These are phyloP conservation scores for Musa troglodytarum DNA, from an alignment of 176 grass and related monocot genomes.

Conservation along the genomic window DNA sequence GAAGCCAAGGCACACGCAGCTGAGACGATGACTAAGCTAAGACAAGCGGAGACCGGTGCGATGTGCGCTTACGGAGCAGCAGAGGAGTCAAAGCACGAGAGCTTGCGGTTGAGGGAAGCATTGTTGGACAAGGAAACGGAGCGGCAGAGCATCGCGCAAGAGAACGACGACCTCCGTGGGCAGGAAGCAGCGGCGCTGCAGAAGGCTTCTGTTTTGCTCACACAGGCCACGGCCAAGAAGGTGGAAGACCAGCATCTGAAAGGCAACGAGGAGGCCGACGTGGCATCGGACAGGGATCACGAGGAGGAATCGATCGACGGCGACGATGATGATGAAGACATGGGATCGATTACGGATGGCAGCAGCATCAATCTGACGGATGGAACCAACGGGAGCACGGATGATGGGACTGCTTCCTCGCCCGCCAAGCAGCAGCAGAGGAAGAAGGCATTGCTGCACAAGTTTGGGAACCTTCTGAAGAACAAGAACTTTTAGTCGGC, in stretches of 20 bases:
- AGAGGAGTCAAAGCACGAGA: conserved; percentile 28
- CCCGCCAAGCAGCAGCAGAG: conserved; percentile 58
- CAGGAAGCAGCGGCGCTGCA: conserved; percentile 30
- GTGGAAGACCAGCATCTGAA: background rate
- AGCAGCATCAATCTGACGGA: conserved; percentile 41
- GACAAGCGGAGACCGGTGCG: conserved; percentile 22
- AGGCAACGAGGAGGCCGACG: conserved; percentile 8
- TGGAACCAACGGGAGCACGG: conserved; percentile 25
- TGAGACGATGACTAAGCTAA: conserved; percentile 33
- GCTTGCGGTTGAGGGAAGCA: conserved; percentile 29
- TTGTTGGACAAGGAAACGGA: conserved; percentile 44
- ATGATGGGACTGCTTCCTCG: conserved; percentile 17
- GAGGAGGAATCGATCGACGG: conserved; percentile 19
- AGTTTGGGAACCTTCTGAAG: conserved; percentile 80
- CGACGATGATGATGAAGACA: conserved; percentile 10
- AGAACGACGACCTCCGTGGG: conserved; percentile 40
- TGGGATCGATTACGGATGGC: conserved; percentile 33
- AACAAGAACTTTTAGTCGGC: conserved; percentile 34
- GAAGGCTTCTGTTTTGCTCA: conserved; percentile 35
- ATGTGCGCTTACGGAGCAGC: conserved; percentile 32
- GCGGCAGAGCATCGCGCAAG: conserved; percentile 29
- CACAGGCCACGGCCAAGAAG: conserved; percentile 35
- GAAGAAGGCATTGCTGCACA: conserved; percentile 75
- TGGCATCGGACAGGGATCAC: conserved; percentile 35
- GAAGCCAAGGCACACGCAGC: conserved; percentile 36